These are phyloP conservation scores for Pulveroboletus sp. DNA, from an alignment of 768 basidiomycete genomes.

Conservation along the genomic window DNA sequence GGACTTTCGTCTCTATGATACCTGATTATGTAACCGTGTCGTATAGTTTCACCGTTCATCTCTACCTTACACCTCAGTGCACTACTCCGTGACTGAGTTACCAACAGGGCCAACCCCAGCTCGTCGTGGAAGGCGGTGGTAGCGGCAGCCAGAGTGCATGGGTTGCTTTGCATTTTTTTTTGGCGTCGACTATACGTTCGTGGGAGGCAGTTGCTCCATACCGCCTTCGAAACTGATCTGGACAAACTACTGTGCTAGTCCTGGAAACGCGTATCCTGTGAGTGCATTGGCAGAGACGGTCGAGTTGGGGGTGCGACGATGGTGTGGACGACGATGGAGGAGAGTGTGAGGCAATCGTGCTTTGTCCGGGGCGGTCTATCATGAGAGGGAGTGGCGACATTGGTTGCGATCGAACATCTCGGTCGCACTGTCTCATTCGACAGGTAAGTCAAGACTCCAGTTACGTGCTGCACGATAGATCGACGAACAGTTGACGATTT, in stretches of 20 bases:
- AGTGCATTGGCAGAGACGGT: constrained; percentile 43
- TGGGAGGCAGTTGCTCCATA: background rate
- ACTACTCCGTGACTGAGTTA: too few relatives aligned
- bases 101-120: constrained; percentile 15
- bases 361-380: constrained; percentile 28
- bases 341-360: constrained; percentile 18
- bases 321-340: constrained; percentile 48
- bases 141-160: constrained; percentile 31
- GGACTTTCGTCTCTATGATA: too few relatives aligned
- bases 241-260: constrained; percentile 18
- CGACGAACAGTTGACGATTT: too few relatives aligned
- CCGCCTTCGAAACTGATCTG: constrained; percentile 14
- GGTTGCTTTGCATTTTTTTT: constrained; percentile 73
- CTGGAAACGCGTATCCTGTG: constrained; percentile 33
- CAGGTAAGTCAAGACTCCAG: too few relatives aligned
- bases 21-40: too few relatives aligned
- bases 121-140: constrained; percentile 43
- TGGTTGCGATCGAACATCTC: too few relatives aligned
- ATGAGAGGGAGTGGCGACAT: constrained; percentile 27
- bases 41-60: too few relatives aligned
- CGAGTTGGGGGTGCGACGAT: constrained; percentile 29
- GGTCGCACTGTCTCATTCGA: too few relatives aligned
- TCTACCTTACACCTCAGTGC: too few relatives aligned
- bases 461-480: constrained; percentile 7
- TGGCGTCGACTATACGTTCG: constrained; percentile 9